These are phyloP conservation scores for Neopestalotiopsis sp. DNA, from an alignment of 2,329 filamentous ascomycete species.

Conservation along the genomic window DNA sequence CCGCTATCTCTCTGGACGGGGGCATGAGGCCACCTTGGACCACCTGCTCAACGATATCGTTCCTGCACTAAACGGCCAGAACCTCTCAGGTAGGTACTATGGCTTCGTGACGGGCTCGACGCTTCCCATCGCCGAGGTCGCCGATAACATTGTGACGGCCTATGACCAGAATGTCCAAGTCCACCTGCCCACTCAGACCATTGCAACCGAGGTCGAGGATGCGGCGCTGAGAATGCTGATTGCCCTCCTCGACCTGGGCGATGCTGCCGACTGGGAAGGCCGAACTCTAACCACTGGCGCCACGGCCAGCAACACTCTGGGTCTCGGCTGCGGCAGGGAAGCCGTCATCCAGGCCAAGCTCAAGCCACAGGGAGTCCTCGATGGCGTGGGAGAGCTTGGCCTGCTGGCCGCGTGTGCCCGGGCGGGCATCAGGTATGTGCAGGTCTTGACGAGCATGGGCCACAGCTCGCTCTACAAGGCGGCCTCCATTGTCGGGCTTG, in stretches of 20 bases:
- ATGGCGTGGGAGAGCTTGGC: constrained; percentile 71
- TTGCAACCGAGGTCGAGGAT: constrained; percentile 79
- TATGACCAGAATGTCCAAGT: constrained; percentile 86
- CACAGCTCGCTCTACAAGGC: constrained; percentile 88
- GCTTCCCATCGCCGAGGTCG: constrained; percentile 79
- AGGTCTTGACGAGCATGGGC: constrained; percentile 79
- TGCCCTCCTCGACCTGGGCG: constrained; percentile 66
- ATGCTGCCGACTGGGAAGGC: constrained; percentile 63
- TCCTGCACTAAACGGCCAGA: constrained; percentile 69
- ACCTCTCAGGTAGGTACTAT: constrained; percentile 74
- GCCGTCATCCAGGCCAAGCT: constrained; percentile 53
- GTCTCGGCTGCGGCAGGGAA: constrained; percentile 71
- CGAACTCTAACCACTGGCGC: constrained; percentile 63
- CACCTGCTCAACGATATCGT: constrained; percentile 54
- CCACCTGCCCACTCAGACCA: constrained; percentile 77
- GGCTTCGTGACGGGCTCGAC: constrained; percentile 87
- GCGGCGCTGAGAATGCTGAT: constrained; percentile 72
- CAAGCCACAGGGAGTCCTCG: constrained; percentile 23
- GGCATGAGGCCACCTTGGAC: constrained; percentile 36
- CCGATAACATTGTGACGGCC: constrained; percentile 81
- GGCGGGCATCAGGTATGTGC: constrained; percentile 70
- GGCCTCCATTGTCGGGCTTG: constrained; percentile 80
- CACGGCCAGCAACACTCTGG: constrained; percentile 82
- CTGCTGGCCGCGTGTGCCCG: constrained; percentile 68
- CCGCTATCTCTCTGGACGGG: constrained; percentile 38